These are phyloP conservation scores for Vigna trinervia DNA, from an alignment of 306 rosid genomes.

Conservation along the genomic window DNA sequence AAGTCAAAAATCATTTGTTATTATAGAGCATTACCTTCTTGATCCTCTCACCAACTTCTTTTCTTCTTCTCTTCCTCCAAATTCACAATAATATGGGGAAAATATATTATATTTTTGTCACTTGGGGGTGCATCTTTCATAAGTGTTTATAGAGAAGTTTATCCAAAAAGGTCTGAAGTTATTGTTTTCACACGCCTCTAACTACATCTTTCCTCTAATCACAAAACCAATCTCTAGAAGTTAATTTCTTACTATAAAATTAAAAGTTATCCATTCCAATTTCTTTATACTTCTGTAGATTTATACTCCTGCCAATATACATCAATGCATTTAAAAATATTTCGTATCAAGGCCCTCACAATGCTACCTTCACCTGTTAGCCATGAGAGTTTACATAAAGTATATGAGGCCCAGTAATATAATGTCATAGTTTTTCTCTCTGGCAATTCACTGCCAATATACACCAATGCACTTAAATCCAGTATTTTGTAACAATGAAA, in stretches of 20 bases:
- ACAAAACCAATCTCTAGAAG: not conserved
- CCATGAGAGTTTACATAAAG: not conserved
- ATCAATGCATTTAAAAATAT: constrained; percentile 11
- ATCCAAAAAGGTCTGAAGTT: not conserved
- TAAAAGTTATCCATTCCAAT: not conserved
- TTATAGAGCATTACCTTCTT: too few relatives aligned
- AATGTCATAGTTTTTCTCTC: not conserved
- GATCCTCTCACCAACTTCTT: not conserved
- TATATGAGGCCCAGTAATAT: not conserved
- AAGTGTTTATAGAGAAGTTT: not conserved
- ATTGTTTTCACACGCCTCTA: not conserved
- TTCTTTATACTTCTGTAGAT: not conserved
- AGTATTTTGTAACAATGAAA: not conserved
- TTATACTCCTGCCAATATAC: not conserved
- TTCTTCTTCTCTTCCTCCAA: not conserved
- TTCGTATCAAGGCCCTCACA: not conserved
- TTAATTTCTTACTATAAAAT: not conserved
- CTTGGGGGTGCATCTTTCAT: not conserved
- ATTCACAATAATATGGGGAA: not conserved
- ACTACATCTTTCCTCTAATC: not conserved
- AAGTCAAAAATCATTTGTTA: not conserved
- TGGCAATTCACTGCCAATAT: constrained; percentile 2
- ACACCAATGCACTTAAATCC: constrained; percentile 14
- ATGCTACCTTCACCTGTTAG: not conserved
- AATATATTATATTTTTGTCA: not conserved